phyloP scores from a whole-genome alignment of 2,329 filamentous ascomycete species.

The Colletotrichum sp. region DNA sequence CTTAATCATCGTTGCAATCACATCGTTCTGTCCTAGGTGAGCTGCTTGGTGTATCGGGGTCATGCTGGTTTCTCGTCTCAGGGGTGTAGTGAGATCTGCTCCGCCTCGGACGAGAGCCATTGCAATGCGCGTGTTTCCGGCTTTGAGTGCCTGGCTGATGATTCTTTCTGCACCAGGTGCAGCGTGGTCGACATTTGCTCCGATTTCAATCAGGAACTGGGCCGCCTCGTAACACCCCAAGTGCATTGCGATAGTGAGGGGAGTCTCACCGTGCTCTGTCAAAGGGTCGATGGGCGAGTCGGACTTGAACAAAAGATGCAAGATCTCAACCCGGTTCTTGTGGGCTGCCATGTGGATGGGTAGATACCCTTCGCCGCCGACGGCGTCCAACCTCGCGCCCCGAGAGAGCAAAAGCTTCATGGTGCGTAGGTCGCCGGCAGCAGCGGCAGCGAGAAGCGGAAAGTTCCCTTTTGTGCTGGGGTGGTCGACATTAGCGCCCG shows the following conservation, averaged over 20 bases:
- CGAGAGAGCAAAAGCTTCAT: constrained; percentile 23
- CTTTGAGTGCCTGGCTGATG: constrained; percentile 21
- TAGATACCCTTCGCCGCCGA: constrained; percentile 20
- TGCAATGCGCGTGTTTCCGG: constrained; percentile 18
- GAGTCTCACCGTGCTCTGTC: constrained; percentile 27
- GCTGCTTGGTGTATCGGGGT: constrained; percentile 35
- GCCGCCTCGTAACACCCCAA: constrained; percentile 25
- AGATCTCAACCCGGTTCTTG: constrained; percentile 24
- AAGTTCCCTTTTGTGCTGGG: constrained; percentile 20
- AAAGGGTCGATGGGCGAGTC: constrained; percentile 23
- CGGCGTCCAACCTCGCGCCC: constrained; percentile 20
- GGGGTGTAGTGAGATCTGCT: constrained; percentile 20
- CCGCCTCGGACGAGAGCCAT: constrained; percentile 23
- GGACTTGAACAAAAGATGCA: constrained; percentile 25
- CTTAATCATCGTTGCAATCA: constrained; percentile 28
- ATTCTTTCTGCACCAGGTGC: constrained; percentile 11
- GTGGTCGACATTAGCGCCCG: constrained; percentile 24
- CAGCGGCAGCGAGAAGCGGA: constrained; percentile 48
- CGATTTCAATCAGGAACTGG: constrained; percentile 22
- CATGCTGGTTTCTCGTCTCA: constrained; percentile 24
- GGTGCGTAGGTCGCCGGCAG: constrained; percentile 43
- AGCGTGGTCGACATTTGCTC: constrained; percentile 24
- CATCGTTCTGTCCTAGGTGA: constrained; percentile 27
- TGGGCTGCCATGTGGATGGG: constrained; percentile 29
- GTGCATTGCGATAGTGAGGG: constrained; percentile 26